Conservation (phyloP, 768 basidiomycete species). For the Chalciporus pseudorubinellus region DNA sequence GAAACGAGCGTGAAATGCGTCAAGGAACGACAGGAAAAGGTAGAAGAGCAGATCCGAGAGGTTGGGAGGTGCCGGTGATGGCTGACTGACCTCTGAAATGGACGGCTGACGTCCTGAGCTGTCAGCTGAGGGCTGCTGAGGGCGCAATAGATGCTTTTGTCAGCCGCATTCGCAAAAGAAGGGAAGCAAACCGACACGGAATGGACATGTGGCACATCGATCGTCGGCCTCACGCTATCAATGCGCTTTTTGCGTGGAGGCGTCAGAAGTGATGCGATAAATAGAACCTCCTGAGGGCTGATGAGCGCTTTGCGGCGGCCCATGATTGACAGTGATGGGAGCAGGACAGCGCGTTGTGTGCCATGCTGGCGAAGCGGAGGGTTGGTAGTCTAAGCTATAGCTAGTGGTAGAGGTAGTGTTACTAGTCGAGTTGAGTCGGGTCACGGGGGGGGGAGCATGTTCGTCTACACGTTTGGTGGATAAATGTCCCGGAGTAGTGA, state of each 20-base stretch:
- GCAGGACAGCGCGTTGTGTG: neutral
- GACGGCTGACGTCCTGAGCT: slow-evolving; percentile 6
- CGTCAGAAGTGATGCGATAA: slow-evolving; percentile 8
- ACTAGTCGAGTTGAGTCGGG: neutral
- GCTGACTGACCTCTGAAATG: neutral
- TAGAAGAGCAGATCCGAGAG: neutral
- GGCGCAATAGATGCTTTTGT: neutral
- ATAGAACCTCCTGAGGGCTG: neutral
- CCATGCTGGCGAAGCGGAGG: neutral
- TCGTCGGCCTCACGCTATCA: slow-evolving; percentile 19
- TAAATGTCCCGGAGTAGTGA: slow-evolving; percentile 5
- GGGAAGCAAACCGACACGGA: neutral
- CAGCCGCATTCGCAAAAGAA: slow-evolving; percentile 2
- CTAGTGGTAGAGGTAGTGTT: too few relatives aligned
- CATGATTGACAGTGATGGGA: neutral
- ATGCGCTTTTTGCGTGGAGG: slow-evolving; percentile 5
- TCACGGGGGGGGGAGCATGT: neutral
- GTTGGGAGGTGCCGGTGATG: neutral
- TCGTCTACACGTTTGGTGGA: slow-evolving; percentile 4
- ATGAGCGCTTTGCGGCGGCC: neutral
- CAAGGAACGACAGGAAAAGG: neutral
- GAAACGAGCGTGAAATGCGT: neutral
- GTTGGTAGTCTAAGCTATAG: neutral
- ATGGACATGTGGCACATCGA: slow-evolving; percentile 1
- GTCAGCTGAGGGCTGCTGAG: neutral